Evolutionary conservation across 768 basidiomycete species (phyloP), one percentile per base, ranked within the genome.

Genomic region (Suillus weaverae): DNA sequence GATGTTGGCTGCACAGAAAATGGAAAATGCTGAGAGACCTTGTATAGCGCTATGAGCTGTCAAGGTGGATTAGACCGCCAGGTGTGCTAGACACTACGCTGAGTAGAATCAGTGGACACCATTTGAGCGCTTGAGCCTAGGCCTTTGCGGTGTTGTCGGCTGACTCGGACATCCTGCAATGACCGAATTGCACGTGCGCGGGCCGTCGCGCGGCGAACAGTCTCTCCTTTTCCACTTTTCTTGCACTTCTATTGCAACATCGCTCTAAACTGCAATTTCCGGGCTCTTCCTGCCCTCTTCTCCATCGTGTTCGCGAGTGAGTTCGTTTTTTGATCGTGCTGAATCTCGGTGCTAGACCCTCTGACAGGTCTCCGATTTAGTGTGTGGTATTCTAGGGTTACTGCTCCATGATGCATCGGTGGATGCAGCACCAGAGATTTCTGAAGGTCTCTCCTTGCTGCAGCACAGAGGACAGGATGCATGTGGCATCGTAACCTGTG

Each of bases 381-480:
- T 98, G 96, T 98, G 96, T 77, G 96, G 96, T 69, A 92, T 97
- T 73, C 82, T 97, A 66, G 96, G 94, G 67, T 81, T 97, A 44
- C 84, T 97, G 43, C 82, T 94, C 64, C 89, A 94, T 73, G 92
- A 96, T 72, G 81, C 91, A 63, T 79, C 81, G 67, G 67, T 86
- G 75, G 84, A 93, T 68, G 91, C 88, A 46, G 95, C 95, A 32
- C 74, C 88, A 18, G 96, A 98, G 78, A 95, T 98, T 73, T 90
- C 87, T 70, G 97, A 99, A 75, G 95, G 95, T 35, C 85, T 99
- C n/a, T 92, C 95, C 26, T 81, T 99, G 43, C 82, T 99, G 7
- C 97, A 99, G 76, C 97, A 99, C 73, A 85, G 97, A 68, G 97
- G 97, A 14, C 97, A 99, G 77, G 97, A 99, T 82, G 97, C 97